Percentiles rank a stretch among this genome's conserved stretches.
These are phyloP conservation scores for Rubus parviflorus DNA, from an alignment of 306 rosid species.

Conservation along the genomic window DNA sequence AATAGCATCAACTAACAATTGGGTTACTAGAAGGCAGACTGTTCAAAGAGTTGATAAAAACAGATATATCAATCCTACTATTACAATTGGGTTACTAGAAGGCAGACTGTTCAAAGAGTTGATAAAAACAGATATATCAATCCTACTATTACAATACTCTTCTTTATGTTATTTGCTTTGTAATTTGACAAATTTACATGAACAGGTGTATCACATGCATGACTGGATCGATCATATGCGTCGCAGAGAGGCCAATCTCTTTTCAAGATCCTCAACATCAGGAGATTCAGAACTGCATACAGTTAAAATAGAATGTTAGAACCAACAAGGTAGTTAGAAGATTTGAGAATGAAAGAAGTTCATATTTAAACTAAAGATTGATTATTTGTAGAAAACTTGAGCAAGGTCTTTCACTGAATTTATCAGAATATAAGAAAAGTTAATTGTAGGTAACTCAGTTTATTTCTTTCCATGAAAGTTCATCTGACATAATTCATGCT, in stretches of 20 bases:
- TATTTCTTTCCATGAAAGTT: background rate
- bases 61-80: background rate
- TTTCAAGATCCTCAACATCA: constrained; percentile 87
- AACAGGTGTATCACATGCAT: background rate
- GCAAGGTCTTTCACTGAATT: background rate
- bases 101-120: background rate
- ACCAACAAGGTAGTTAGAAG: background rate
- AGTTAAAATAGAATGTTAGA: background rate
- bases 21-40: background rate
- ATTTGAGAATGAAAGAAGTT: background rate
- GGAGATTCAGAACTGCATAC: constrained; percentile 57
- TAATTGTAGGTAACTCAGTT: background rate
- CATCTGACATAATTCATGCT: background rate
- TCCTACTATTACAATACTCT: constrained; percentile 3
- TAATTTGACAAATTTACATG: constrained; percentile 19
- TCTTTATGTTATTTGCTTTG: constrained; percentile 6
- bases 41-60: background rate
- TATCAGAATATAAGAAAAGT: background rate
- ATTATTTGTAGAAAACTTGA: background rate
- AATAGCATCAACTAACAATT: background rate
- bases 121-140: background rate
- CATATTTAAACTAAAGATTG: background rate
- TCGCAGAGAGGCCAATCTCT: constrained; percentile 91
- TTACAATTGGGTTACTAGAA: background rate
- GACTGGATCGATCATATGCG: constrained; percentile 39